phyloP scores from a whole-genome alignment of 139 green algal species.

The Tetraselmis chui region DNA sequence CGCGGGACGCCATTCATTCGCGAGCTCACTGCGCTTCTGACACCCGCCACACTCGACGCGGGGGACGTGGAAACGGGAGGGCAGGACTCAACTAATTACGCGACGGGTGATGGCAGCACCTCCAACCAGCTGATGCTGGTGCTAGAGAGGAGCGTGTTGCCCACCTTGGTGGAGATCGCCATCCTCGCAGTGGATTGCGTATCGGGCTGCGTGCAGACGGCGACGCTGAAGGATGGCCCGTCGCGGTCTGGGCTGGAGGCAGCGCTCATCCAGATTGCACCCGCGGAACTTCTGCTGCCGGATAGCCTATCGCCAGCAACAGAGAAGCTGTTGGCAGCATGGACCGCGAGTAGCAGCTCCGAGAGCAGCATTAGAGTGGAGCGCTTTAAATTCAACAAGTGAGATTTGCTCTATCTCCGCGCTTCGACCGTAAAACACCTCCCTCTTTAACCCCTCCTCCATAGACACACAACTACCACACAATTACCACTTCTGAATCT shows the following conservation, averaged over 20 bases:
- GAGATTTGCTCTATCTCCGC: background rate
- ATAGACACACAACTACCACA: too few relatives aligned
- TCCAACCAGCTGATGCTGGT: constrained; percentile 38
- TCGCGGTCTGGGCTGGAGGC: constrained; percentile 57
- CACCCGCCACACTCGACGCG: constrained; percentile 77
- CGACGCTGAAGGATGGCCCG: constrained; percentile 38
- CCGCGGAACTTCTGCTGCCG: constrained; percentile 63
- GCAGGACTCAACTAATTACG: background rate
- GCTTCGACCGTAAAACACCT: too few relatives aligned
- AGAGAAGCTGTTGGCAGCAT: constrained; percentile 33
- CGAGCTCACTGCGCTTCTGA: constrained; percentile 76
- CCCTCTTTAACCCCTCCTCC: too few relatives aligned
- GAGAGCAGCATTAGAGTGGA: constrained; percentile 16
- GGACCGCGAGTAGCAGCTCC: constrained; percentile 2
- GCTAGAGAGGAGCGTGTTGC: constrained; percentile 18
- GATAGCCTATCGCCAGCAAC: constrained; percentile 30
- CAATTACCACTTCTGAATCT: too few relatives aligned
- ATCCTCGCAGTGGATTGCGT: constrained; percentile 71
- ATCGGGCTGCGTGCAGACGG: constrained; percentile 60
- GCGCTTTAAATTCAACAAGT: constrained; percentile 11
- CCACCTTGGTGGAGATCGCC: constrained; percentile 29
- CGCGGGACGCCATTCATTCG: constrained; percentile 60
- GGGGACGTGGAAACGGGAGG: constrained; percentile 4
- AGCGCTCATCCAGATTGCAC: constrained; percentile 46
- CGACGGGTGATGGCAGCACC: constrained; percentile 17